Base-by-base conservation (phyloP, 352 stramenopile genomes). In the Pythium volutum region DNA sequence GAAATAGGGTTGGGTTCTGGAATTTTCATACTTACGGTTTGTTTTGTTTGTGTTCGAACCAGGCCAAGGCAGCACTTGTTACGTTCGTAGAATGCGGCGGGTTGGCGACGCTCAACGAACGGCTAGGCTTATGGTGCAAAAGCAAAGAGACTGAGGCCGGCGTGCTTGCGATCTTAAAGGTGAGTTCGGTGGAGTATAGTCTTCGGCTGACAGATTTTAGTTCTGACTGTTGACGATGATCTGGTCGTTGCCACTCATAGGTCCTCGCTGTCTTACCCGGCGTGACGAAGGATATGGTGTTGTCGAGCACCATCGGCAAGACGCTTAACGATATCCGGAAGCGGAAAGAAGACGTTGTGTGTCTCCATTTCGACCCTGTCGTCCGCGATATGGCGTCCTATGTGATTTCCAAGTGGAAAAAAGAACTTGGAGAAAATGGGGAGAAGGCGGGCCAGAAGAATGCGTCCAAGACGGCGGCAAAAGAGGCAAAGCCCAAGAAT, bases 161-260 rank as follows among this genome's bases (percentile, higher is more conserved):
- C 10, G 66, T 92, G 26, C 58, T 90, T 14, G 70, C 85, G 1
- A 66, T 89, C 18, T 51, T 92, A 2, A 92, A 92, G 73, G 82
- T 89, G 46, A 10, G 5, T 16, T n/a, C 8, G 12, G 41, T 47
- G 41, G 41, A 25, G 7, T 25, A 36, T 29, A 22, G 14, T 62
- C 6, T 12, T 64, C 26, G 63, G 7, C 34, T 14, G 29, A 34
- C 15, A 23, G 25, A n/a, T 20, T 4, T 1, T 1, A 26, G 1
- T n/a, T n/a, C 15, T 59, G 52, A 50, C 25, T 20, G 15, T 23
- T 36, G 23, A 27, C 34, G 15, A 38, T 31, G 15, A 5, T 45
- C 31, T 26, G 22, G 11, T 49, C 27, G 18, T n/a, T 2, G 20
- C 6, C 5, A 33, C 22, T n/a, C 1, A 18, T 29, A 91, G 79